These are phyloP conservation scores for Fomitiporia mediterranea DNA, from an alignment of 1,284 basidiomycete species.

Conservation along the genomic window DNA sequence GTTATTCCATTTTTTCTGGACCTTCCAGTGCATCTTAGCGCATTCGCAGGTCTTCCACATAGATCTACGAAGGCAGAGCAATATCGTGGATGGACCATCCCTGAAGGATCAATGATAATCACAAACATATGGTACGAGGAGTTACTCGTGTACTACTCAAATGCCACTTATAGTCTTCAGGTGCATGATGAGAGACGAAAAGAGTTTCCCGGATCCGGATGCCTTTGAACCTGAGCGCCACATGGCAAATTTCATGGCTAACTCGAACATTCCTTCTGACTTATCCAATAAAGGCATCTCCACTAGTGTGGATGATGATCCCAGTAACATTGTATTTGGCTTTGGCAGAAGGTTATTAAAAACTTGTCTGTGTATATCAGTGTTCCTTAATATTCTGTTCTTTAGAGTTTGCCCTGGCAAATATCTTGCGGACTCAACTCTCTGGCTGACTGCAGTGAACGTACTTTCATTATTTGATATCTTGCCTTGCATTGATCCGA, in stretches of 20 bases:
- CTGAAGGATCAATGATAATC: constrained; percentile 12
- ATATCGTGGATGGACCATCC: constrained; percentile 16
- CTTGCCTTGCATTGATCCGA: constrained; percentile 3
- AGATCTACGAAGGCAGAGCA: constrained; percentile 2
- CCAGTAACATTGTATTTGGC: neutral
- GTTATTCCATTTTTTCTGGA: neutral
- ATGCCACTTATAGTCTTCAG: neutral
- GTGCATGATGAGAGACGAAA: constrained; percentile 18
- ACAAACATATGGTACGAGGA: constrained; percentile 18
- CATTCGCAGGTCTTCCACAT: constrained; percentile 8
- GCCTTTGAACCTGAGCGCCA: constrained; percentile 10
- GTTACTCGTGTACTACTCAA: neutral
- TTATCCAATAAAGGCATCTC: too few relatives aligned
- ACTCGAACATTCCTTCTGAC: neutral
- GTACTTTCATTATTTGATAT: constrained; percentile 17
- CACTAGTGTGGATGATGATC: neutral
- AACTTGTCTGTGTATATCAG: neutral
- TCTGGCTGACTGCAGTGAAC: constrained; percentile 14
- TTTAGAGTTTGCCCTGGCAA: constrained; percentile 13
- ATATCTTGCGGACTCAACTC: constrained; percentile 6
- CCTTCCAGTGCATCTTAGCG: neutral
- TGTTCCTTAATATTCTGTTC: neutral
- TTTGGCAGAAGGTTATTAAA: constrained; percentile 2
- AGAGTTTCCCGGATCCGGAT: constrained; percentile 5
- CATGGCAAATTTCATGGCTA: neutral